Base-by-base conservation (phyloP, 2,329 filamentous ascomycete genomes). In the Cladosporium austrohemisphaericum region DNA sequence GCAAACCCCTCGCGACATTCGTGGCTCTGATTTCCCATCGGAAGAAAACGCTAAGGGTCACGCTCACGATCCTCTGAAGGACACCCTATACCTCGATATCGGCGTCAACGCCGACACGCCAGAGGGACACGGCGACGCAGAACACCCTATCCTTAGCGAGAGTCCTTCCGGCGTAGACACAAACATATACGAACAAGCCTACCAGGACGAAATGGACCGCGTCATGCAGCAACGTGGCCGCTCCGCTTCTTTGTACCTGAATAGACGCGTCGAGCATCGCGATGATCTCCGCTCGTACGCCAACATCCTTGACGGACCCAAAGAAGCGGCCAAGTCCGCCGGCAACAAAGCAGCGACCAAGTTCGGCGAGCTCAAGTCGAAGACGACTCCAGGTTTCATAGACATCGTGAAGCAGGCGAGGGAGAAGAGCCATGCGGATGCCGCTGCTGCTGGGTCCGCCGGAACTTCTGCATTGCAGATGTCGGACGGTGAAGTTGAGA, bases 181-280 rank as follows among this genome's bases (percentile, higher is more conserved):
- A 59, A 84, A 93, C 62, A 85, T 97, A 51, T 96, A 95, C 66
- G 88, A 95, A 65, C 81, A 79, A 1, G 92, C 92, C 0, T 96
- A 95, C 65, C 82, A 88, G 61, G 80, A 86, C 53, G 88, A 96
- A 69, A 80, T 93, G 22, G 79, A 85, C 51, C 79, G 84, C 13
- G 92, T 96, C 60, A 69, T 79, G 23, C 67, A 72, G 55, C 62
- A 70, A 54, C 62, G 73, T 58, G 71, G 74, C 50, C 66, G 69
- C 20, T 61, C 65, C 26, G 74, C 82, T 1, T 83, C 76, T 14
- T 73, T 87, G 13, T 86, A 84, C 51, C 67, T 77, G 10, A 76
- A 70, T 0, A 66, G 74, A 10, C 66, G 74, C 25, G 73, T 77
- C 20, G 74, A 77, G 49, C 68, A 73, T 46, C 63, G 66, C 7